phyloP scores from a whole-genome alignment of 2,329 filamentous ascomycete genomes.

The Metarhizium sp. region DNA sequence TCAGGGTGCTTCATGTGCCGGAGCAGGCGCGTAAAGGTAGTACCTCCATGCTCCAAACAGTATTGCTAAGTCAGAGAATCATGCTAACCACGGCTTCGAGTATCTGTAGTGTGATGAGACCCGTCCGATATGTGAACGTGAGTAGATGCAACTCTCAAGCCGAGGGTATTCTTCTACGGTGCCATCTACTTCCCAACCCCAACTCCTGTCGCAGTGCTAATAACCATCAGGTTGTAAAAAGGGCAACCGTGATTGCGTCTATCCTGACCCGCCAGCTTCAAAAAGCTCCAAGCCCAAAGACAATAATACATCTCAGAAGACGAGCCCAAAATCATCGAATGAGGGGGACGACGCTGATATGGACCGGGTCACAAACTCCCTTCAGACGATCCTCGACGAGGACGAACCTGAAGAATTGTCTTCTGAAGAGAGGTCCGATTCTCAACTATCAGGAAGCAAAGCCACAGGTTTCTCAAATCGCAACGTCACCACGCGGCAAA shows the following conservation, averaged over 20 bases:
- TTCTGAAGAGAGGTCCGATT: slow-evolving; percentile 8
- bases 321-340: slow-evolving; percentile 45
- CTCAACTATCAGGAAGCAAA: slow-evolving; percentile 15
- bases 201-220: neutral
- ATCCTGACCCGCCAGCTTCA: slow-evolving; percentile 58
- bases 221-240: slow-evolving; percentile 69
- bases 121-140: slow-evolving; percentile 76
- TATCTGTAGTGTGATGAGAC: slow-evolving; percentile 71
- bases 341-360: slow-evolving; percentile 38
- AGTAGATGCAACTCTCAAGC: slow-evolving; percentile 15
- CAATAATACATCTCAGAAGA: slow-evolving; percentile 23
- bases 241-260: slow-evolving; percentile 81
- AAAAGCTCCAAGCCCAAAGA: slow-evolving; percentile 34
- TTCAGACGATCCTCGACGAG: slow-evolving; percentile 47
- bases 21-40: slow-evolving; percentile 73
- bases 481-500: slow-evolving; percentile 29
- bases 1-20: slow-evolving; percentile 93
- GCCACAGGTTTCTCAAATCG: slow-evolving; percentile 29
- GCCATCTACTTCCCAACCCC: neutral
- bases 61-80: neutral
- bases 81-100: slow-evolving; percentile 17
- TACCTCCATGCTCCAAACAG: neutral
- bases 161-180: neutral
- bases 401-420: slow-evolving; percentile 34
- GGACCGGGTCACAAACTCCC: slow-evolving; percentile 28